Evolutionary conservation across 129 eudicot species (phyloP).

Genomic region (Sambucus nigra): DNA sequence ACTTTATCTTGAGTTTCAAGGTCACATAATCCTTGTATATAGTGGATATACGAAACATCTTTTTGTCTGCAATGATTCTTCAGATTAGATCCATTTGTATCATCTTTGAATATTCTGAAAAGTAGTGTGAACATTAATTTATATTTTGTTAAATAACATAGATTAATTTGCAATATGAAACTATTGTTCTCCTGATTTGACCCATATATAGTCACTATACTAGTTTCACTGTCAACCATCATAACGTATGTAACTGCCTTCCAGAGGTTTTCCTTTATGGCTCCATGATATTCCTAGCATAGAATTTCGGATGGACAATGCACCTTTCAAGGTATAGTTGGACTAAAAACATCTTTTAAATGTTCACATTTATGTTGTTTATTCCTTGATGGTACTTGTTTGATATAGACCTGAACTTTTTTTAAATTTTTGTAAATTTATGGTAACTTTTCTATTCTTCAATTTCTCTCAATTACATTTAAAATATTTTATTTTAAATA

Average conservation of each 20-base stretch:
- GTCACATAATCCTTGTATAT: neutral
- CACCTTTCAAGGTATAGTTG: slow-evolving; percentile 70
- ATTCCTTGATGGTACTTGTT: neutral
- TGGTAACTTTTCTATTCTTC: neutral
- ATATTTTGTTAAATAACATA: too few relatives aligned
- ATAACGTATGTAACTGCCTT: slow-evolving; percentile 10
- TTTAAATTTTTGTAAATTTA: neutral
- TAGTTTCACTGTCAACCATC: slow-evolving; percentile 1
- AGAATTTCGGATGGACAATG: slow-evolving; percentile 88
- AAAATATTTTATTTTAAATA: too few relatives aligned
- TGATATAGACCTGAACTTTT: neutral
- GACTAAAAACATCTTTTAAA: neutral
- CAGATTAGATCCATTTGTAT: too few relatives aligned
- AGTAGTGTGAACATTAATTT: too few relatives aligned
- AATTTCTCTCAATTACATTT: too few relatives aligned
- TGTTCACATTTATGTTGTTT: slow-evolving; percentile 1
- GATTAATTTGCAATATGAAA: too few relatives aligned
- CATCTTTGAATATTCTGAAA: neutral
- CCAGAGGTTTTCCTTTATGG: slow-evolving; percentile 97
- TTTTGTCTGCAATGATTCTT: too few relatives aligned
- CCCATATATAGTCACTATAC: too few relatives aligned
- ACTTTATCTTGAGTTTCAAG: neutral
- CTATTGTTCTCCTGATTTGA: too few relatives aligned
- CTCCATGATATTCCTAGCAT: slow-evolving; percentile 94
- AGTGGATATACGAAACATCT: neutral